phyloP scores from a whole-genome alignment of 768 basidiomycete species.

The Cyathus striatus region DNA sequence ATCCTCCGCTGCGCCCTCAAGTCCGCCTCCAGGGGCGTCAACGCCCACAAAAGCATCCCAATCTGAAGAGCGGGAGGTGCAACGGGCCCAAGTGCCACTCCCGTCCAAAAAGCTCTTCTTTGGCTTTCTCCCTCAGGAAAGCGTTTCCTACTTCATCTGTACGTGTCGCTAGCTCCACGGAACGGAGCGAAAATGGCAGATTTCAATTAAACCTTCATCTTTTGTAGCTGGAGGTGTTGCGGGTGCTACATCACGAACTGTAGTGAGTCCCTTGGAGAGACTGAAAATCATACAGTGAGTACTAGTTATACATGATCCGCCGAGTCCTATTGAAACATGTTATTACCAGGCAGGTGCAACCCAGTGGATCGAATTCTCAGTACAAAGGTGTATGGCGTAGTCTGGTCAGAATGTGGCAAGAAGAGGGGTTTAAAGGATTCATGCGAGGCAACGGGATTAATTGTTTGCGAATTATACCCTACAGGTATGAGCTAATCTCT shows the following conservation, averaged over 20 bases:
- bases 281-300: constrained; percentile 96
- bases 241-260: constrained; percentile 76
- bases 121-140: too few species aligned
- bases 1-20: too few species aligned
- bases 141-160: constrained; percentile 42
- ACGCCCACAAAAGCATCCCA: too few species aligned
- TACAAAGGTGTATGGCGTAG: constrained; percentile 85
- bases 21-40: too few species aligned
- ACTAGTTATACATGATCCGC: neutral
- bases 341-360: constrained; percentile 82
- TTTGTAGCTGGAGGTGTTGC: constrained; percentile 50
- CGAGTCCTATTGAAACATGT: neutral
- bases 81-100: too few species aligned
- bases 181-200: too few species aligned
- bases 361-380: constrained; percentile 50
- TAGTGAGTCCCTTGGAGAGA: constrained; percentile 88
- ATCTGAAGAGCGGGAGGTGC: too few species aligned
- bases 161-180: too few species aligned
- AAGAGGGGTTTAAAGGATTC: constrained; percentile 89
- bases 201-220: too few species aligned
- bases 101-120: too few species aligned
- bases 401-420: constrained; percentile 84
- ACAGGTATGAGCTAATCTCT: constrained; percentile 43
- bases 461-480: constrained; percentile 90
- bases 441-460: constrained; percentile 94